Evolutionary conservation across 768 basidiomycete genomes (phyloP).

Genomic region (Roridomyces roridus): DNA sequence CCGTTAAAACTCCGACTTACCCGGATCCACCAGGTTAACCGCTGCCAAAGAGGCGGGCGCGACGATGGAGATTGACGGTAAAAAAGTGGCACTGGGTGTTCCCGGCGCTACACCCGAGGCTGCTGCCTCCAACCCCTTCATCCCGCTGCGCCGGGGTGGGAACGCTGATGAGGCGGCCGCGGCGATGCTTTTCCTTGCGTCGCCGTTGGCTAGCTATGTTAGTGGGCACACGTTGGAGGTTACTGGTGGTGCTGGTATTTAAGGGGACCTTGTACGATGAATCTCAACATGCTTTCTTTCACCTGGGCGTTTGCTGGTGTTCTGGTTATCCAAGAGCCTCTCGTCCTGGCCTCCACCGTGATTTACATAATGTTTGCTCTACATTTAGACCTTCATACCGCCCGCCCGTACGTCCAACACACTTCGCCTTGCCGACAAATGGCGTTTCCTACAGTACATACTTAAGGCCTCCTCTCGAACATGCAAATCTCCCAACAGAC

Average conservation of each 20-base stretch:
- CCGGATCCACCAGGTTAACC: slow-evolving; percentile 58
- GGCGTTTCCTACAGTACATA: background rate
- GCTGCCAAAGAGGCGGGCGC: slow-evolving; percentile 80
- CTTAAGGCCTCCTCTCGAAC: background rate
- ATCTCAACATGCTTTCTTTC: too few species aligned
- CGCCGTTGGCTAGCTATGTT: slow-evolving; percentile 81
- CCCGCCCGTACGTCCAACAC: too few species aligned
- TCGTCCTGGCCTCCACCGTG: too few species aligned
- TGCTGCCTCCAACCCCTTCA: slow-evolving; percentile 40
- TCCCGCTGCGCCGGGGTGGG: slow-evolving; percentile 74
- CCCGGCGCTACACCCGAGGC: slow-evolving; percentile 57
- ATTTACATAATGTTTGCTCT: too few species aligned
- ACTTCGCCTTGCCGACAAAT: too few species aligned
- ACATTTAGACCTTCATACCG: too few species aligned
- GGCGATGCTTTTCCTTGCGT: slow-evolving; percentile 77
- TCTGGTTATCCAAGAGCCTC: too few species aligned
- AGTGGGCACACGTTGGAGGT: slow-evolving; percentile 86
- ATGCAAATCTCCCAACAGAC: too few species aligned
- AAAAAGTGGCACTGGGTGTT: slow-evolving; percentile 84
- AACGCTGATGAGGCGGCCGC: slow-evolving; percentile 79
- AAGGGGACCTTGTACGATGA: too few species aligned
- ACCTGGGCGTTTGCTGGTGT: too few species aligned
- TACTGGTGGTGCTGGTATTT: slow-evolving; percentile 83
- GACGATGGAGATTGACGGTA: slow-evolving; percentile 80
- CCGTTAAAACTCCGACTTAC: background rate